Conservation (phyloP, 140 eudicot species). For the Cichorium intybus region DNA sequence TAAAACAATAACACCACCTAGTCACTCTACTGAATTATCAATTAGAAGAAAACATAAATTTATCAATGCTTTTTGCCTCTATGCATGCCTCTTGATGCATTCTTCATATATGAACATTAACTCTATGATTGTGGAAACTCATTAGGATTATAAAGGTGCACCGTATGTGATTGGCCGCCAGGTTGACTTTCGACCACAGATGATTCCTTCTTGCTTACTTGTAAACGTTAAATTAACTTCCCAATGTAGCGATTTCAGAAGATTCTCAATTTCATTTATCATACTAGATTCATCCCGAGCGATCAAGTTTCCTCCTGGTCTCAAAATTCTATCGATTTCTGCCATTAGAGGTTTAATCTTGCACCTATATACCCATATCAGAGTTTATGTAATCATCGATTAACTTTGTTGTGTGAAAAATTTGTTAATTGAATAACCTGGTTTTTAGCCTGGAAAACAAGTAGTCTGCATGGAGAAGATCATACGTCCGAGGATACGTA, state of each 20-base stretch:
- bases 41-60: not conserved
- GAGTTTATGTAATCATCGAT: not conserved
- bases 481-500: slow-evolving; percentile 83
- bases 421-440: slow-evolving; percentile 35
- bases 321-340: slow-evolving; percentile 69
- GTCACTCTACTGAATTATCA: not conserved
- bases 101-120: not conserved
- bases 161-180: slow-evolving; percentile 69
- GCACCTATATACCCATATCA: slow-evolving; percentile 49
- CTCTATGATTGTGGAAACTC: not conserved
- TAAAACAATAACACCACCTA: not conserved
- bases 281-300: slow-evolving; percentile 65
- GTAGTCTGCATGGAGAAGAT: slow-evolving; percentile 87
- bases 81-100: not conserved
- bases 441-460: slow-evolving; percentile 56
- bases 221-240: slow-evolving; percentile 54
- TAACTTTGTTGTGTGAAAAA: not conserved
- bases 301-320: slow-evolving; percentile 80
- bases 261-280: slow-evolving; percentile 50
- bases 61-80: not conserved
- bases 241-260: slow-evolving; percentile 79
- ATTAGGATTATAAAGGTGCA: slow-evolving; percentile 30
- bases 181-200: slow-evolving; percentile 60
- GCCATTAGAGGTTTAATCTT: slow-evolving; percentile 52
- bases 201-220: slow-evolving; percentile 56